Percentiles rank a stretch among this genome's conserved stretches.
Conservation (phyloP, 306 rosid species). For the Mucuna pruriens region DNA sequence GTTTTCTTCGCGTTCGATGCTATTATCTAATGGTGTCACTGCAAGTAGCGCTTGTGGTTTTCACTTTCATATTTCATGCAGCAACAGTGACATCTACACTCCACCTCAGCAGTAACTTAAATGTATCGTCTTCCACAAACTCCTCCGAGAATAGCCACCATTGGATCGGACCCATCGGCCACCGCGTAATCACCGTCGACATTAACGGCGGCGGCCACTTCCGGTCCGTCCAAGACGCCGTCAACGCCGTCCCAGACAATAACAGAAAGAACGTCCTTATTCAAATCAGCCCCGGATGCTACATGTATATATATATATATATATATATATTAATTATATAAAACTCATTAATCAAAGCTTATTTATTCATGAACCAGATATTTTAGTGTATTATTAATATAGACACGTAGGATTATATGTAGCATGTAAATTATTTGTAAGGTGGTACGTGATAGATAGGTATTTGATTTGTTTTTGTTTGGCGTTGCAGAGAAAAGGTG, state of each 20-base stretch:
- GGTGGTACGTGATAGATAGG: no score
- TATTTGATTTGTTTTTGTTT: neutral
- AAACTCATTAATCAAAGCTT: neutral
- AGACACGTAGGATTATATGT: no score
- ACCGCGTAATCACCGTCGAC: slow-evolving; percentile 64
- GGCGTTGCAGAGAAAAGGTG: slow-evolving; percentile 86
- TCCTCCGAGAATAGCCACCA: slow-evolving; percentile 37
- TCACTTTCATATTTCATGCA: slow-evolving; percentile 37
- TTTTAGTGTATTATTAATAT: no score
- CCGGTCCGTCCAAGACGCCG: slow-evolving; percentile 78
- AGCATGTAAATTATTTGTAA: no score
- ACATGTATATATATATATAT: slow-evolving; percentile 62
- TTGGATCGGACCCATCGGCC: slow-evolving; percentile 75
- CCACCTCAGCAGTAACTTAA: neutral
- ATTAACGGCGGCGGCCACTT: slow-evolving; percentile 63
- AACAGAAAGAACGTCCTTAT: slow-evolving; percentile 64
- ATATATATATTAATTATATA: neutral
- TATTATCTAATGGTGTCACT: slow-evolving; percentile 34
- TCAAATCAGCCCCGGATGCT: slow-evolving; percentile 73
- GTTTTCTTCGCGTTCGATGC: slow-evolving; percentile 31
- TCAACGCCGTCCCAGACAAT: slow-evolving; percentile 65
- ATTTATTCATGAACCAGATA: neutral
- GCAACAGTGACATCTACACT: neutral
- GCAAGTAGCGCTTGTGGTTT: slow-evolving; percentile 17
- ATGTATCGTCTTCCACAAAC: slow-evolving; percentile 29